These are phyloP conservation scores for Cardamine resedifolia DNA, from an alignment of 345 rosid species.

Conservation along the genomic window DNA sequence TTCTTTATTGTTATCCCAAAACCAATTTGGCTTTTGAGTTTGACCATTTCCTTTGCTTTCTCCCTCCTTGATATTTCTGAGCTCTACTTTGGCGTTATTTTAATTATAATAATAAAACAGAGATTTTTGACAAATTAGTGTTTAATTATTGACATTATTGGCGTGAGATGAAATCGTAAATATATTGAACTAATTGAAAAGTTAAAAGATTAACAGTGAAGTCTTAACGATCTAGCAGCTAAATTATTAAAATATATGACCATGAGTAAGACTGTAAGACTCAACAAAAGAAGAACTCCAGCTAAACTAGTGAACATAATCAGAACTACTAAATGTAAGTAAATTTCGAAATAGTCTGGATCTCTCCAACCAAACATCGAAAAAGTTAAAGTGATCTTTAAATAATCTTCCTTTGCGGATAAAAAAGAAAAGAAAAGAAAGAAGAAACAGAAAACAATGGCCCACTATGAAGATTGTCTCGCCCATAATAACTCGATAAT, in stretches of 20 bases:
- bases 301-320: background rate
- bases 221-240: background rate
- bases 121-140: background rate
- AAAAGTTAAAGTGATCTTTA: background rate
- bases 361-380: background rate
- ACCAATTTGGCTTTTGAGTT: slow-evolving; percentile 25
- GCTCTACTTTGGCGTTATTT: background rate
- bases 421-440: too few relatives aligned
- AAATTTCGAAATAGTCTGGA: background rate
- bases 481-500: slow-evolving; percentile 24
- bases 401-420: background rate
- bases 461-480: slow-evolving; percentile 31
- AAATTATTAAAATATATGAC: background rate
- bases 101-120: background rate
- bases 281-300: background rate
- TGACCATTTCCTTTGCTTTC: slow-evolving; percentile 11
- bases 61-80: slow-evolving; percentile 7
- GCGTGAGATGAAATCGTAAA: background rate
- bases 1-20: slow-evolving; percentile 16
- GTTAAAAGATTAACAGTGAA: background rate
- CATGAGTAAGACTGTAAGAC: background rate
- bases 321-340: background rate
- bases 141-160: too few relatives aligned
- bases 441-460: background rate
- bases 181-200: background rate